Evolutionary conservation across 1,284 basidiomycete genomes (phyloP).

Genomic region (Termitomyces sp.): DNA sequence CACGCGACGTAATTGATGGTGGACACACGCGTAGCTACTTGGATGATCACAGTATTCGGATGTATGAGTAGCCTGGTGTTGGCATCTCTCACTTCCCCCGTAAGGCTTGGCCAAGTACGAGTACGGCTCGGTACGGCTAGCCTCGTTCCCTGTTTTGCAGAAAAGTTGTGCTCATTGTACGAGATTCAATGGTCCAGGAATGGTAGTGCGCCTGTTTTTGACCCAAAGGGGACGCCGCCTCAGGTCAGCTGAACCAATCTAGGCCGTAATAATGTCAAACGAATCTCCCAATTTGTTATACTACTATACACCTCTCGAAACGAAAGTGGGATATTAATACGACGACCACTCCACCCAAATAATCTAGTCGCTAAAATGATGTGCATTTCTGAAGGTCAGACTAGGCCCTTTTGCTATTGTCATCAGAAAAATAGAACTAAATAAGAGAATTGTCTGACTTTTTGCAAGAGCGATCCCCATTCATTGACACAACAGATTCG

Average conservation of each 20-base stretch:
- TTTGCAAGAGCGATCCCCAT: not conserved
- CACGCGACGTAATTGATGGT: constrained; percentile 11
- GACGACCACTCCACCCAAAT: not conserved
- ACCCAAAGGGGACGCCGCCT: not conserved
- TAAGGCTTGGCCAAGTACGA: not conserved
- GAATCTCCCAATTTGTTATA: not conserved
- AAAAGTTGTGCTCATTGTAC: not conserved
- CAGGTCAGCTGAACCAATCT: not conserved
- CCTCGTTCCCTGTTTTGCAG: not conserved
- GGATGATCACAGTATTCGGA: not conserved
- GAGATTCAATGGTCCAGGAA: not conserved
- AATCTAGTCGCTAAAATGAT: not conserved
- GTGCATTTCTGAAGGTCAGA: not conserved
- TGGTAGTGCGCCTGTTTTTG: not conserved
- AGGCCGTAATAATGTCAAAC: not conserved
- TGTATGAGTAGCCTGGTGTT: no score
- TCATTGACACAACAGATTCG: not conserved
- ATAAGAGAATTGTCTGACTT: not conserved
- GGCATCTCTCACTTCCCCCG: not conserved
- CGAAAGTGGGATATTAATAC: not conserved
- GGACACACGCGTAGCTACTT: not conserved
- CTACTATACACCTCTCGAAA: not conserved
- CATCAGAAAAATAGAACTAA: not conserved
- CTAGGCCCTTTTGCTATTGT: not conserved
- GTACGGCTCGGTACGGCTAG: not conserved